Conservation (phyloP, 225 moss, liverwort and hornwort species). For the Climacium dendroides region DNA sequence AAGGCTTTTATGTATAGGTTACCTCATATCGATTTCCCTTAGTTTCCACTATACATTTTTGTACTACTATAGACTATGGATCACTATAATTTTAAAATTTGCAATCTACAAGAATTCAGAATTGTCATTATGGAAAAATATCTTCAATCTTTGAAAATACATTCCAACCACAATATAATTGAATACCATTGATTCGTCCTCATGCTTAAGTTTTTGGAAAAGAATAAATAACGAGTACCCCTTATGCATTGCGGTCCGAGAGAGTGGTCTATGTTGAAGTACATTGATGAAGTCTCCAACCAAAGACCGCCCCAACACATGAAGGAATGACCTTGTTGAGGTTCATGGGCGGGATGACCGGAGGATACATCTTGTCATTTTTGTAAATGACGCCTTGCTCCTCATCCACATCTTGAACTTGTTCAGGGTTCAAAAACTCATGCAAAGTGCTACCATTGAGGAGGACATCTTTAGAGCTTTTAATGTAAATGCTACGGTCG, state of each 20-base stretch:
- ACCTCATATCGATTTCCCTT: not conserved
- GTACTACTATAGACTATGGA: not conserved
- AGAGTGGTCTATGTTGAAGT: not conserved
- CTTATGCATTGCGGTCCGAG: too few relatives aligned
- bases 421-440: constrained; percentile 33
- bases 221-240: too few relatives aligned
- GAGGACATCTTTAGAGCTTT: constrained; percentile 42
- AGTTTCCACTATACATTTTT: not conserved
- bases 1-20: too few relatives aligned
- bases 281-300: constrained; percentile 21
- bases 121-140: not conserved
- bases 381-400: not conserved
- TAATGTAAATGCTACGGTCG: constrained; percentile 59
- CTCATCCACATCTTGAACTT: not conserved
- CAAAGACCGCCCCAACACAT: constrained; percentile 32
- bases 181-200: too few relatives aligned
- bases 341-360: not conserved
- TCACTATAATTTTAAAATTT: not conserved
- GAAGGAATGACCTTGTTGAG: constrained; percentile 8
- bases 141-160: not conserved
- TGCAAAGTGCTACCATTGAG: constrained; percentile 75
- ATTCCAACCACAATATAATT: not conserved
- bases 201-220: fast-evolving
- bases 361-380: constrained; percentile 7
- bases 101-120: not conserved